Percentiles rank a stretch among this genome's conserved stretches.
phyloP scores from a whole-genome alignment of 2,329 filamentous ascomycete genomes.

The Ciborinia camelliae region DNA sequence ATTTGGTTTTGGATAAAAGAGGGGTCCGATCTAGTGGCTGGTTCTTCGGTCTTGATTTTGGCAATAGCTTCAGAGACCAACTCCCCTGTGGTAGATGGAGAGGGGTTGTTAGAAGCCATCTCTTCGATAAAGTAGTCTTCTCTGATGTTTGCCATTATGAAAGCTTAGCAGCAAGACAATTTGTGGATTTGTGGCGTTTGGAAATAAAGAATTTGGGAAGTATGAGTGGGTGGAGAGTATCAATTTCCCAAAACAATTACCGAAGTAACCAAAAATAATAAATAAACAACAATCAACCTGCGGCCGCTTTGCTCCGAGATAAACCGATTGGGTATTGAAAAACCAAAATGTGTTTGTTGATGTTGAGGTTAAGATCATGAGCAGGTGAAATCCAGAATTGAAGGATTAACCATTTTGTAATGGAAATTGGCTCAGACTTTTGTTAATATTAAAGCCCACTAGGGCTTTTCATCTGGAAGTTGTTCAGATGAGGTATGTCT shows the following conservation, averaged over 20 bases:
- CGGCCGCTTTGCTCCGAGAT: neutral
- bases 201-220: neutral
- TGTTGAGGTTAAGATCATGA: neutral
- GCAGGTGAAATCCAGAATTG: neutral
- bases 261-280: constrained; percentile 11
- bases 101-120: neutral
- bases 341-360: neutral
- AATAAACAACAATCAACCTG: neutral
- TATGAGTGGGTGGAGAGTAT: neutral
- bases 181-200: constrained; percentile 1
- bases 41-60: constrained; percentile 11
- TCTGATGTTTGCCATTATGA: constrained; percentile 21
- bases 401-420: neutral
- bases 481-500: constrained; percentile 1
- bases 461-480: neutral
- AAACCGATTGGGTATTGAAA: neutral
- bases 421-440: neutral
- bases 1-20: constrained; percentile 33
- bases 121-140: constrained; percentile 12
- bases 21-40: constrained; percentile 18
- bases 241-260: constrained; percentile 1
- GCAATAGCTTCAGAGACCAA: constrained; percentile 19
- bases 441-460: neutral
- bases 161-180: neutral
- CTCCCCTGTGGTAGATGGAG: constrained; percentile 22